phyloP scores from a whole-genome alignment of 306 rosid genomes.

The Castanospermum australe region DNA sequence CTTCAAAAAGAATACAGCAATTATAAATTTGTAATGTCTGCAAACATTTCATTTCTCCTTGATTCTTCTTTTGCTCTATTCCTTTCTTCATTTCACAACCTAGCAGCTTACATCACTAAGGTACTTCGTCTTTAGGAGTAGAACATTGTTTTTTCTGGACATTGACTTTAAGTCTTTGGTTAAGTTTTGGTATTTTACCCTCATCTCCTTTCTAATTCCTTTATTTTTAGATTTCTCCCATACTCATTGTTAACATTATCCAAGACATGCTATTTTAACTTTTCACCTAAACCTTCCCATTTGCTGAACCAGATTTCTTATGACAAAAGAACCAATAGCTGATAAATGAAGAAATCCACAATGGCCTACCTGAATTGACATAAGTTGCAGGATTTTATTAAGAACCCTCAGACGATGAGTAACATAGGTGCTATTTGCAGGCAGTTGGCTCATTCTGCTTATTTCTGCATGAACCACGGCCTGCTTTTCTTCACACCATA shows the following conservation, averaged over 20 bases:
- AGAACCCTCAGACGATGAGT: conserved; percentile 65
- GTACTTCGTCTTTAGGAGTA: neutral
- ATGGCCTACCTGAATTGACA: conserved; percentile 48
- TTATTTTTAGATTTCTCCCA: neutral
- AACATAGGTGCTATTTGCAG: conserved; percentile 48
- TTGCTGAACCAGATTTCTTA: neutral
- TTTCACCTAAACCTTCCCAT: neutral
- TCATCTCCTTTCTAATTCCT: neutral
- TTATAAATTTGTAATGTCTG: neutral
- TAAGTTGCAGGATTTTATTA: conserved; percentile 58
- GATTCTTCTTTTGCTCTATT: neutral
- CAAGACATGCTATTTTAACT: neutral
- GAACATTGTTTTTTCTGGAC: too few species aligned
- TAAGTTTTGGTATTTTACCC: neutral
- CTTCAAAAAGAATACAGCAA: neutral
- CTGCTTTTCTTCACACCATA: conserved; percentile 40
- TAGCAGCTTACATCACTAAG: neutral
- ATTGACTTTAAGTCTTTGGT: too few species aligned
- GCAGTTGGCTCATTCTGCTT: conserved; percentile 48
- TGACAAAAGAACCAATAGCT: neutral
- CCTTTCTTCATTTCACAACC: neutral
- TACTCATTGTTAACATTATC: neutral
- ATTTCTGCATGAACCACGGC: conserved; percentile 48
- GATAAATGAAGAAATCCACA: neutral
- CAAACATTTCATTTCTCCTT: neutral